Base-by-base conservation (phyloP, 2,329 filamentous ascomycete genomes). In the Rasamsonia emersonii region DNA sequence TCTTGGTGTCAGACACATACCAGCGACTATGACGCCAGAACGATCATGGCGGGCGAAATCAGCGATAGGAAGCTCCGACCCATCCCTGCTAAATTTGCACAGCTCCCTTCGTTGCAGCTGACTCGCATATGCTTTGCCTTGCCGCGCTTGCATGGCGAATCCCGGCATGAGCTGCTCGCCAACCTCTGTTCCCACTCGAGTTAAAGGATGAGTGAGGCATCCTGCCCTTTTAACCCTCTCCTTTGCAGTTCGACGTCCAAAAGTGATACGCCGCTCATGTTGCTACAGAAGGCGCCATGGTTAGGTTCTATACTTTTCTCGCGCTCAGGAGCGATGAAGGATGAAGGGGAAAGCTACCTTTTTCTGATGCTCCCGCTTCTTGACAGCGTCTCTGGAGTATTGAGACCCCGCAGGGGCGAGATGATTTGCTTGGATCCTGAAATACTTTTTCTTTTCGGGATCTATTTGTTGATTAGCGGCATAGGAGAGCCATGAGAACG, bases 401-500 rank as follows among this genome's bases (percentile, higher is more conserved):
- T 65, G 56, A 0, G 70, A 62, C 5, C 53, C 56, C 2, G 59
- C 41, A 0, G 74, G 67, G 1, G 73, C 73, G 10, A 65, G 65
- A 39, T 67, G 59, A 32, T 59, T 63, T 15, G 59, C 45, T 49
- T 80, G 73, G 30, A 83, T 71, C 45, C 75, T 78, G 56, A 82
- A 84, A 47, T 82, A 84, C 41, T 74, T 79, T 21, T 68, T 69
- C 52, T 75, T 81, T 25, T 67, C 66, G 9, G 54, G 43, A 36
- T 63, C 59, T 63, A 39, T 11, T n/a, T 8, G 6, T 18, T 3
- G 15, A 18, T 32, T 6, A 32, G 21, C 19, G 13, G 9, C 2
- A 23, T 24, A 13, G 16, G 11, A 6, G n/a, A 23, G 18, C 11
- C 3, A 7, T 18, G 18, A 10, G n/a, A 24, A n/a, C 10, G 14